Conservation (phyloP, 768 basidiomycete species). For the Polyporus arcularius region DNA sequence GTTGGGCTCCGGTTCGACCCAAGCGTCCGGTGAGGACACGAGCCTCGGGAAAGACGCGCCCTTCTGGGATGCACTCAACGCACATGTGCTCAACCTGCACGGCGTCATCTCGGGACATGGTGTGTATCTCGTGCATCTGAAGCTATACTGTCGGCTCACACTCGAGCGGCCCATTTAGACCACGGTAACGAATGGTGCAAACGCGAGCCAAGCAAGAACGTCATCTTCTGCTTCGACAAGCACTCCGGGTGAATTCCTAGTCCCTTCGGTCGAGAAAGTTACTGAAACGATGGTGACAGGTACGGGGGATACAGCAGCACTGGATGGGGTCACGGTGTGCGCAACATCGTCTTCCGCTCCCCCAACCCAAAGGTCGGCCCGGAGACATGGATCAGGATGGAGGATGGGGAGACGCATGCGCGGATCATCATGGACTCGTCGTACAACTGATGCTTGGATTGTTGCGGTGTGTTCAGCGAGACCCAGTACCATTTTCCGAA, state of each 20-base stretch:
- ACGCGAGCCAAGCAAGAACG: constrained; percentile 58
- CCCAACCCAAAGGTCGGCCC: constrained; percentile 45
- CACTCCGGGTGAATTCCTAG: constrained; percentile 59
- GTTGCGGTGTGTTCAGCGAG: too few species aligned
- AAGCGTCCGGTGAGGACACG: constrained; percentile 45
- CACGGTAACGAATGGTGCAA: constrained; percentile 84
- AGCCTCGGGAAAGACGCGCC: constrained; percentile 49
- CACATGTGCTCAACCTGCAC: constrained; percentile 62
- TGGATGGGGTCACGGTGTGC: constrained; percentile 66
- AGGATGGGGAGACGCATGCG: constrained; percentile 59
- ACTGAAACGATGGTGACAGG: constrained; percentile 31
- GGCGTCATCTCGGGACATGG: constrained; percentile 75
- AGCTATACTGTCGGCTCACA: neutral
- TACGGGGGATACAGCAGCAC: constrained; percentile 61
- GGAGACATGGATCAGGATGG: constrained; percentile 66
- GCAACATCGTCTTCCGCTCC: constrained; percentile 62
- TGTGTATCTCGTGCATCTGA: constrained; percentile 26
- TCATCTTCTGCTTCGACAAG: constrained; percentile 77
- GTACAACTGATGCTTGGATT: constrained; percentile 30
- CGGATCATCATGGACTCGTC: constrained; percentile 49
- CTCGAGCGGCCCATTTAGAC: constrained; percentile 39
- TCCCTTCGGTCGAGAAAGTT: too few species aligned
- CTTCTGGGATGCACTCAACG: constrained; percentile 65
- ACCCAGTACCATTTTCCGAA: too few species aligned
- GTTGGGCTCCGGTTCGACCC: constrained; percentile 58